A percentile compares a stretch with the other conserved stretches of the same genome.
These are phyloP conservation scores for Grammothele lineata DNA, from an alignment of 768 basidiomycete species.

Conservation along the genomic window DNA sequence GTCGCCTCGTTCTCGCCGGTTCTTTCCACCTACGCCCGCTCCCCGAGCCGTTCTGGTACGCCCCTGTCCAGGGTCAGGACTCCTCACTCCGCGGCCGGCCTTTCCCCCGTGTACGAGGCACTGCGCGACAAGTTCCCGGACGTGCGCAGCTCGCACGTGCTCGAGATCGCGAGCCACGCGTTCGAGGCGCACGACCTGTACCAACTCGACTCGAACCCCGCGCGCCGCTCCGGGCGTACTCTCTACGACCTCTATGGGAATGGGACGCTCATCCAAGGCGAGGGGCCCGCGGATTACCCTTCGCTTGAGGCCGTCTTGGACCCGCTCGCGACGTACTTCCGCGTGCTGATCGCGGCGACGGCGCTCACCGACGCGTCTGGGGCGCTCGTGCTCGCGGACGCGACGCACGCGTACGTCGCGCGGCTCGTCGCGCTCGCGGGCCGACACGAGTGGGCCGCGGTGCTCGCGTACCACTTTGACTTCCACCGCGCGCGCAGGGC, in stretches of 20 bases:
- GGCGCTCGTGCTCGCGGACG: neutral
- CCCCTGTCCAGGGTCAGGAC: too few species aligned
- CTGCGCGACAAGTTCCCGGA: too few species aligned
- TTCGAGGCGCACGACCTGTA: neutral
- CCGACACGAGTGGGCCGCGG: neutral
- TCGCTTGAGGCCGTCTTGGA: neutral
- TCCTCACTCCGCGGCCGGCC: too few species aligned
- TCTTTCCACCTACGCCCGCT: too few species aligned
- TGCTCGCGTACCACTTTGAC: constrained; percentile 1
- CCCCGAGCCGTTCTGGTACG: too few species aligned
- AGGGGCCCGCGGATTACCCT: neutral
- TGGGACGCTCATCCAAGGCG: neutral
- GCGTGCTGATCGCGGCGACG: neutral
- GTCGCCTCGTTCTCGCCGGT: too few species aligned
- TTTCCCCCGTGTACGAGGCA: too few species aligned
- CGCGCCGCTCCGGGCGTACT: neutral
- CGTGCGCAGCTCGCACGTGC: too few species aligned
- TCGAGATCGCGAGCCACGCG: neutral
- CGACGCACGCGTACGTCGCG: neutral
- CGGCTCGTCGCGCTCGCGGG: neutral
- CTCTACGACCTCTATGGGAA: neutral
- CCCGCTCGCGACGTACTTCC: neutral
- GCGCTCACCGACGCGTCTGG: neutral
- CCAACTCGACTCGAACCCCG: neutral
- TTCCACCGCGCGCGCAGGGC: neutral